phyloP scores from a whole-genome alignment of 805 yeast genomes.

The Barnettozyma botsteinii region DNA sequence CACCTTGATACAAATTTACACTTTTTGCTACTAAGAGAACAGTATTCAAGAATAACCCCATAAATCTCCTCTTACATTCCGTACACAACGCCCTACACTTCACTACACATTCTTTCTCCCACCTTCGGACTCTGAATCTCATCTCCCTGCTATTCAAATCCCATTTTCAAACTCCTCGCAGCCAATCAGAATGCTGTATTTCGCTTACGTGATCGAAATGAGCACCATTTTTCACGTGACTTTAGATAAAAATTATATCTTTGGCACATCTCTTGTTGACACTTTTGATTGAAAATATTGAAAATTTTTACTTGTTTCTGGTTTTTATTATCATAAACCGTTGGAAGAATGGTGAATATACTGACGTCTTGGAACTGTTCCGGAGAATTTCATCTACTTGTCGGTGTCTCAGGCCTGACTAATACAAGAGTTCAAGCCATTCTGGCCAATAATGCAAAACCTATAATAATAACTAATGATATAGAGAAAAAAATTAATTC shows the following conservation, averaged over 20 bases:
- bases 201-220: neutral
- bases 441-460: conserved; percentile 49
- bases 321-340: neutral
- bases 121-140: conserved; percentile 4
- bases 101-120: no score
- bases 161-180: neutral
- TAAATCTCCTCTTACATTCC: neutral
- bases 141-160: neutral
- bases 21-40: neutral
- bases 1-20: neutral
- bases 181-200: conserved; percentile 1
- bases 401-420: conserved; percentile 47
- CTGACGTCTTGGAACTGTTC: conserved; percentile 31
- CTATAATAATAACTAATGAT: conserved; percentile 41
- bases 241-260: neutral
- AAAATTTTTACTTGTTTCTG: neutral
- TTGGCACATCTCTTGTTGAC: neutral
- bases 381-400: conserved; percentile 50
- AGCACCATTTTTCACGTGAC: conserved; percentile 7
- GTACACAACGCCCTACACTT: no score
- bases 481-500: conserved; percentile 22
- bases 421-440: conserved; percentile 42
- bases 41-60: no score
- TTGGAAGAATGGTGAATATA: conserved; percentile 5
- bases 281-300: neutral